Base-by-base conservation (phyloP, 2,329 filamentous ascomycete species). In the Penicillium sp. region DNA sequence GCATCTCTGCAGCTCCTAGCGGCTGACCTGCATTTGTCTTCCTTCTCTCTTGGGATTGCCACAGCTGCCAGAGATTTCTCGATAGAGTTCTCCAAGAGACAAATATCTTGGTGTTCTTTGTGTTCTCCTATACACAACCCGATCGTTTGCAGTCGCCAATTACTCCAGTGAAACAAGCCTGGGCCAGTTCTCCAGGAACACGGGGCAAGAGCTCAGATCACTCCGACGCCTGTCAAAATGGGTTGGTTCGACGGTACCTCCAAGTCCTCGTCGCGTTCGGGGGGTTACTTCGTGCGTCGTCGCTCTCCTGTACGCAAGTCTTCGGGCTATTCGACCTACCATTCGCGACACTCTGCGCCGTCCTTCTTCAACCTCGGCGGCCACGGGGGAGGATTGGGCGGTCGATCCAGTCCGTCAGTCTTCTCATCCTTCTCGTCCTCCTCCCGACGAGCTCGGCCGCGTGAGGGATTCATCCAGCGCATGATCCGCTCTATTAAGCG, bases 401-500 rank as follows among this genome's bases (percentile, higher is more conserved):
- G 70, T 31, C 65, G 68, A 27, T 70, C 71, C 45, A 69, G 64
- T 46, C 70, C 69, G 16, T 75, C 72, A 71, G 80, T 79, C 63
- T 79, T 80, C 51, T 79, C 81, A 24, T 83, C 82, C 38, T 85
- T 79, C 7, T 86, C 79, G 0, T 83, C 81, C 10, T 84, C 88
- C 68, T 92, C 91, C 74, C 89, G 89, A 68, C 88, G 90, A 65
- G 88, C 89, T 16, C 75, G 79, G 3, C 89, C 92, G 2, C 88
- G 92, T 60, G 80, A 84, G 54, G 87, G 86, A 65, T 96, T 95
- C 76, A 74, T 96, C 57, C 76, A 84, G 50, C 85, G 86, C 61
- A 79, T 90, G 42, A 81, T 90, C 70, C 82, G 83, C 71, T 87
- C 90, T 64, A 82, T 96, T 54, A 87, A 87, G 67, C 85, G 87